A percentile compares a stretch with the other conserved stretches of the same genome.
phyloP scores from a whole-genome alignment of 257 asterid species.

The Primulina tabacum region DNA sequence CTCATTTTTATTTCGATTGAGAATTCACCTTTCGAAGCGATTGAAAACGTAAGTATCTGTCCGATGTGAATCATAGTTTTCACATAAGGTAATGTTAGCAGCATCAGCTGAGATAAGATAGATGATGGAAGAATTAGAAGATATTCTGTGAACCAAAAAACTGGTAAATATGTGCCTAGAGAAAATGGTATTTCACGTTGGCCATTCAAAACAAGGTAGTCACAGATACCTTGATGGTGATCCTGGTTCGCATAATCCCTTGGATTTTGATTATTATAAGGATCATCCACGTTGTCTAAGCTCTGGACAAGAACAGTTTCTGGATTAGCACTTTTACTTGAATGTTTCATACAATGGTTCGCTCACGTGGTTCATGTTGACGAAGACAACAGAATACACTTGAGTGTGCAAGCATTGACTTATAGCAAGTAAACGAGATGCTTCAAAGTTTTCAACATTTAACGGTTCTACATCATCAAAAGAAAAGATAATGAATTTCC shows the following conservation, averaged over 20 bases:
- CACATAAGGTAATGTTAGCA: constrained; percentile 66
- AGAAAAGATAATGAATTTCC: constrained; percentile 9
- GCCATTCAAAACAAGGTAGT: constrained; percentile 12
- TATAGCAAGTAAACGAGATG: constrained; percentile 11
- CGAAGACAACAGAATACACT: constrained; percentile 19
- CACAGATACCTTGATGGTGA: constrained; percentile 72
- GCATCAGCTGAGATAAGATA: constrained; percentile 56
- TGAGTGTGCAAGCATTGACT: constrained; percentile 10
- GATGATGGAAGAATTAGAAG: constrained; percentile 24
- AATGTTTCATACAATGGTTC: constrained; percentile 11
- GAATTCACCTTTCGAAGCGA: constrained; percentile 71
- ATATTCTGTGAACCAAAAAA: constrained; percentile 5
- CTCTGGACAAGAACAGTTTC: constrained; percentile 44
- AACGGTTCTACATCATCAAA: constrained; percentile 17
- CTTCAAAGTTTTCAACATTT: not conserved
- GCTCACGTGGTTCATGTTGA: constrained; percentile 8
- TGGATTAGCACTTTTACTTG: constrained; percentile 14
- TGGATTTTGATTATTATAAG: constrained; percentile 39
- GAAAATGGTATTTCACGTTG: not conserved
- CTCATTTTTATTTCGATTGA: not conserved
- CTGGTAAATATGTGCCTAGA: constrained; percentile 5
- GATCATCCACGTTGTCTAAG: constrained; percentile 63
- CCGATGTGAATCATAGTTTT: constrained; percentile 44
- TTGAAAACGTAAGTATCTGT: constrained; percentile 49
- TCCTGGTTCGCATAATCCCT: constrained; percentile 39